Percentiles rank a stretch among this genome's conserved stretches.
These are phyloP conservation scores for Starmerella gropengiesseri DNA, from an alignment of 805 yeast genomes.

Conservation along the genomic window DNA sequence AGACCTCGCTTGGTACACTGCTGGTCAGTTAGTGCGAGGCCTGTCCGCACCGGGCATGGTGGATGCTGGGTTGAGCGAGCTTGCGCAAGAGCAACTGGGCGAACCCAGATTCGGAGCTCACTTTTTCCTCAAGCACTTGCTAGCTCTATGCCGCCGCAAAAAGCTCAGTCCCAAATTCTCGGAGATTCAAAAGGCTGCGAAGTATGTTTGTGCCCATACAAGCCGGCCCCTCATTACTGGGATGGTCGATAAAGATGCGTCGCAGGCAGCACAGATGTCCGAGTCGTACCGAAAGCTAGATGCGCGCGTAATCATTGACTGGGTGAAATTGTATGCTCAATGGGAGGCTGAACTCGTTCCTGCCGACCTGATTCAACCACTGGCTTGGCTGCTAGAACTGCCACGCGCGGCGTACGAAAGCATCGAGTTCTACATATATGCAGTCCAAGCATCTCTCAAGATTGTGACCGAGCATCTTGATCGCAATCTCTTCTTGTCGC, in stretches of 20 bases:
- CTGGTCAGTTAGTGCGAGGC: neutral
- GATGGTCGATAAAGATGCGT: neutral
- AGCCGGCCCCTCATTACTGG: neutral
- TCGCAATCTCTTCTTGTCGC: neutral
- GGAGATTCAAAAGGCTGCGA: slow-evolving; percentile 2
- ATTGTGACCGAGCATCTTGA: neutral
- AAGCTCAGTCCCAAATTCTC: neutral
- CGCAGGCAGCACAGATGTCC: slow-evolving; percentile 8
- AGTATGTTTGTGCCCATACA: slow-evolving; percentile 8
- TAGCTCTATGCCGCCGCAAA: neutral
- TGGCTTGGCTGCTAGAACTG: slow-evolving; percentile 3
- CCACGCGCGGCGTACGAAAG: neutral
- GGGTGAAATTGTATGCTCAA: slow-evolving; percentile 10
- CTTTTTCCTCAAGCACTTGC: slow-evolving; percentile 1
- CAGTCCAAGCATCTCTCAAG: neutral
- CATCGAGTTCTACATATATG: neutral
- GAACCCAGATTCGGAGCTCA: slow-evolving; percentile 16
- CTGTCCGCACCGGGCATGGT: neutral
- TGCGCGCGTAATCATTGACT: slow-evolving; percentile 6
- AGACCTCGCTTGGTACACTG: slow-evolving; percentile 19
- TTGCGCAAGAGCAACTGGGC: slow-evolving; percentile 7
- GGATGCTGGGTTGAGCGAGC: neutral
- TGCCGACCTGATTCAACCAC: neutral
- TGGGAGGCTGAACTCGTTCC: neutral
- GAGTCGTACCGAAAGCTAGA: slow-evolving; percentile 6